phyloP scores from a whole-genome alignment of 2,329 filamentous ascomycete species.

The Didymosphaeria variabile region DNA sequence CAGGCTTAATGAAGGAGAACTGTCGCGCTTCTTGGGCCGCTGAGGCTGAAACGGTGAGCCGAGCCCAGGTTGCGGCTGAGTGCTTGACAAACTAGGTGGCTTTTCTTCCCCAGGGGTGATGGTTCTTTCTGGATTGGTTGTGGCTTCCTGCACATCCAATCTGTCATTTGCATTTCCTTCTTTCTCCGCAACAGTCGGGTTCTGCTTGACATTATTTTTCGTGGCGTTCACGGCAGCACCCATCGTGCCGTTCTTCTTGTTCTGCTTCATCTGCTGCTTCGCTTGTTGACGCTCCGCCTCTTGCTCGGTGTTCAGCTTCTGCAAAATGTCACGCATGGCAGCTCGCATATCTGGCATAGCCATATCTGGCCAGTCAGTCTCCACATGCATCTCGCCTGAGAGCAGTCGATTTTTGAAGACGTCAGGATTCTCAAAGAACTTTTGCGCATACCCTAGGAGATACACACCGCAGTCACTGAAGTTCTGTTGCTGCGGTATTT shows the following conservation, averaged over 20 bases:
- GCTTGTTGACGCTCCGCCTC: conserved; percentile 53
- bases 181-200: neutral
- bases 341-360: conserved; percentile 67
- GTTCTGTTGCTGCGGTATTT: conserved; percentile 83
- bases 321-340: conserved; percentile 72
- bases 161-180: neutral
- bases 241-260: conserved; percentile 9
- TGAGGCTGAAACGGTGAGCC: conserved; percentile 22
- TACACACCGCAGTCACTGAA: conserved; percentile 91
- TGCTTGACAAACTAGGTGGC: neutral
- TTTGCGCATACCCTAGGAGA: conserved; percentile 82
- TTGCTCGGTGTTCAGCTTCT: conserved; percentile 69
- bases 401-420: conserved; percentile 74
- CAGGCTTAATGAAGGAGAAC: neutral
- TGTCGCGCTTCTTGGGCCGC: neutral
- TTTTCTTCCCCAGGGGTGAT: neutral
- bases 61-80: conserved; percentile 16
- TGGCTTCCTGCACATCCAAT: neutral
- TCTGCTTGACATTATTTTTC: neutral
- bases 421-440: conserved; percentile 80
- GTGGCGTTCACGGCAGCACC: neutral
- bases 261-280: conserved; percentile 36
- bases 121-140: neutral
- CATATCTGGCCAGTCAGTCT: conserved; percentile 64
- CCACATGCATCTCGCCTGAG: conserved; percentile 67